Conservation (phyloP, 306 rosid genomes). For the Cercis canadensis region DNA sequence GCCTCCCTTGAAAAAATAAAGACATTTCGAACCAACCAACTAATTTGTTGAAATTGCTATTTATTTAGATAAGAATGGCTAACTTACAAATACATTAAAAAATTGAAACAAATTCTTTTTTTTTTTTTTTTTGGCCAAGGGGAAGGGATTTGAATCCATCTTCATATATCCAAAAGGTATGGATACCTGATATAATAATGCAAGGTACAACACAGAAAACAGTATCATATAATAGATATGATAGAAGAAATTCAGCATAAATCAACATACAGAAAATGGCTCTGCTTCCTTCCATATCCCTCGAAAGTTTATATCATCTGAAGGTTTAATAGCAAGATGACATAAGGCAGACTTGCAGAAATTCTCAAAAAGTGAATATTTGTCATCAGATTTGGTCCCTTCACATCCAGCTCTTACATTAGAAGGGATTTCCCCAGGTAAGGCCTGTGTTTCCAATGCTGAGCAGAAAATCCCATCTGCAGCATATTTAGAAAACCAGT, state of each 20-base stretch:
- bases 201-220: too few relatives aligned
- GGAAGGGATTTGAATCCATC: too few relatives aligned
- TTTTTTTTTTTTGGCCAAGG: too few relatives aligned
- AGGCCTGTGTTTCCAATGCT: constrained; percentile 36
- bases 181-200: too few relatives aligned
- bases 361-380: constrained; percentile 57
- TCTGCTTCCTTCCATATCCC: constrained; percentile 76
- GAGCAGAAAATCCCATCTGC: constrained; percentile 51
- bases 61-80: too few relatives aligned
- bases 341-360: constrained; percentile 71
- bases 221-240: constrained; percentile 27
- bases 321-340: constrained; percentile 66
- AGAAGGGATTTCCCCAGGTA: constrained; percentile 35
- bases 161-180: too few relatives aligned
- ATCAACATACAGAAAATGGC: constrained; percentile 62
- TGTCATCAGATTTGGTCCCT: constrained; percentile 40
- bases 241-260: constrained; percentile 26
- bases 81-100: too few relatives aligned
- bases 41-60: neutral
- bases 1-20: constrained; percentile 13
- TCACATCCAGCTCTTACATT: constrained; percentile 43
- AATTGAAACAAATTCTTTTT: too few relatives aligned
- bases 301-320: constrained; percentile 50
- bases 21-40: constrained; percentile 25
- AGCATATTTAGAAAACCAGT: constrained; percentile 29